A percentile compares a stretch with the other conserved stretches of the same genome.
Conservation (phyloP, 2,329 filamentous ascomycete species). For the Scedosporium aurantiacum region DNA sequence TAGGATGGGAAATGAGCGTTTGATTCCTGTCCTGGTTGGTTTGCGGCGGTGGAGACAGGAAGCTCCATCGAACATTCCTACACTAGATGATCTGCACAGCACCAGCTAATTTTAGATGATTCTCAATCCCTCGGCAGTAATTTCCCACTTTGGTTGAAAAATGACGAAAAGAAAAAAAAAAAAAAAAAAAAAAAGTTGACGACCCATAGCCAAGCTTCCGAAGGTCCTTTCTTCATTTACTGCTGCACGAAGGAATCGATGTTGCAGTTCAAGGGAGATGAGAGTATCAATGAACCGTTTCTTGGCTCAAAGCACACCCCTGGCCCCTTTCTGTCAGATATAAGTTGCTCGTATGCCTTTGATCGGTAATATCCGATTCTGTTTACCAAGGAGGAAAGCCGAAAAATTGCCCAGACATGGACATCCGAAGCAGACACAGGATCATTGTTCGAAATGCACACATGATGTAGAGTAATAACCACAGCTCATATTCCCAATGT, state of each 20-base stretch:
- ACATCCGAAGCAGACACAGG: background rate
- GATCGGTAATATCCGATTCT: conserved; percentile 5
- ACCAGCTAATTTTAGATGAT: background rate
- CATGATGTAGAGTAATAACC: too few relatives aligned
- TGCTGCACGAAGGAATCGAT: too few relatives aligned
- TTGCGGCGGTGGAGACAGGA: background rate
- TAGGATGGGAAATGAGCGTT: background rate
- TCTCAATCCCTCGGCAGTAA: background rate
- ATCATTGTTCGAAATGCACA: too few relatives aligned
- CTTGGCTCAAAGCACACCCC: too few relatives aligned
- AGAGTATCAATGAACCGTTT: too few relatives aligned
- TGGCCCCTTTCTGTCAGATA: background rate
- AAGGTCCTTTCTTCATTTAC: too few relatives aligned
- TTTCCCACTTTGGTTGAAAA: too few relatives aligned
- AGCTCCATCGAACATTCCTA: background rate
- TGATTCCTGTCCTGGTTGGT: background rate
- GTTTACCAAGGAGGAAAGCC: background rate
- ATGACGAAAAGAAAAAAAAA: too few relatives aligned
- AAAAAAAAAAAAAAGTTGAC: background rate
- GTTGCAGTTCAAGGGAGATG: too few relatives aligned
- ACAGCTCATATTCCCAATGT: too few relatives aligned
- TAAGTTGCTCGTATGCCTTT: background rate
- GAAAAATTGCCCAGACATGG: background rate
- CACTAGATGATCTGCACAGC: background rate
- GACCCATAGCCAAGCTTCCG: background rate